These are phyloP conservation scores for Cladorrhinum sp. DNA, from an alignment of 2,329 filamentous ascomycete species.

Conservation along the genomic window DNA sequence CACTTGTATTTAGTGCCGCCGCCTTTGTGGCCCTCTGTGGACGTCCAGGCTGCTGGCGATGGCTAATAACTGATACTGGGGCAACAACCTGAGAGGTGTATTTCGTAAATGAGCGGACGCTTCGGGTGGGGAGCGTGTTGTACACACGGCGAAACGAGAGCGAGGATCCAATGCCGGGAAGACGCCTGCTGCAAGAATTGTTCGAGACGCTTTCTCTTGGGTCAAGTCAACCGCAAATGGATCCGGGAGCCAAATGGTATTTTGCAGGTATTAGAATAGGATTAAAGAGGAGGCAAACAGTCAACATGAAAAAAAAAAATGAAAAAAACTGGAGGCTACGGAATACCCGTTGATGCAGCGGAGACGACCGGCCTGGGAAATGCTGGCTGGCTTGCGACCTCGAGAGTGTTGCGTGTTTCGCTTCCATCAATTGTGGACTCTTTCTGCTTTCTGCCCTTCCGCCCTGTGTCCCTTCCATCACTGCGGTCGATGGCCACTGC, in stretches of 20 bases:
- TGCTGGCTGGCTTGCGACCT: slow-evolving; percentile 1
- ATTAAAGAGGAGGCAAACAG: slow-evolving; percentile 5
- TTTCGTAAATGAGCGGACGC: background rate
- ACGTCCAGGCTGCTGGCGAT: slow-evolving; percentile 19
- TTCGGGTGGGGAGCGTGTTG: background rate
- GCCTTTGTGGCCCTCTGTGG: slow-evolving; percentile 13
- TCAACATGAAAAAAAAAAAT: background rate
- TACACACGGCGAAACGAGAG: background rate
- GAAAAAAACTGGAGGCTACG: background rate
- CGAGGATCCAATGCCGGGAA: background rate
- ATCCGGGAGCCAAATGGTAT: background rate
- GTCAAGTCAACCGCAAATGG: background rate
- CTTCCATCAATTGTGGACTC: background rate
- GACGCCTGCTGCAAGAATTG: slow-evolving; percentile 1
- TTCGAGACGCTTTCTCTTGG: background rate
- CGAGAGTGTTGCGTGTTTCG: slow-evolving; percentile 6
- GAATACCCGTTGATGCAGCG: background rate
- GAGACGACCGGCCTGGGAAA: background rate
- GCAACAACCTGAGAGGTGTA: slow-evolving; percentile 2
- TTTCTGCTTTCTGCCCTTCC: background rate
- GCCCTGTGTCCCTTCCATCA: background rate
- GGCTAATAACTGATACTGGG: background rate
- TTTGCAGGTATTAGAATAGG: slow-evolving; percentile 5
- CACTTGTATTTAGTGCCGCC: slow-evolving; percentile 11
- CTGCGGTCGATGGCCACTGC: background rate